A percentile compares a stretch with the other conserved stretches of the same genome.
These are phyloP conservation scores for Hanseniaspora valbyensis DNA, from an alignment of 805 yeast species.

Conservation along the genomic window DNA sequence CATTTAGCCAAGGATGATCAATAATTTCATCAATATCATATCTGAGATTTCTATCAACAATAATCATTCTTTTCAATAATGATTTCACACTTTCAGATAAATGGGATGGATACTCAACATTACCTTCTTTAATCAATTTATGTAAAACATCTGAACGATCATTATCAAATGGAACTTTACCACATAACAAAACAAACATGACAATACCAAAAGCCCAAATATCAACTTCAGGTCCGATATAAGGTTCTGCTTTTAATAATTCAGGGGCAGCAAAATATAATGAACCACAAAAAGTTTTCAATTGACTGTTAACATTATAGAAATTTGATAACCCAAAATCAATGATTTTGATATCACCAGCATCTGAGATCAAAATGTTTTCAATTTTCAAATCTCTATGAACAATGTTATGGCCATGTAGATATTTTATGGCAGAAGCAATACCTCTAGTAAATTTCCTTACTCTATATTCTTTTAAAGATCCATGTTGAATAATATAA, in stretches of 20 bases:
- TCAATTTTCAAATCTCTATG: slow-evolving; percentile 96
- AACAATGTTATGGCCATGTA: slow-evolving; percentile 88
- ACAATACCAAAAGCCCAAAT: slow-evolving; percentile 98
- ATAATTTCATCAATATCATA: slow-evolving; percentile 70
- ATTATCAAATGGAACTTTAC: slow-evolving; percentile 96
- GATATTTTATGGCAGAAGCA: slow-evolving; percentile 83
- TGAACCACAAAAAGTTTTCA: slow-evolving; percentile 94
- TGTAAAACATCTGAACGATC: slow-evolving; percentile 84
- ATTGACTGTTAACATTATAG: slow-evolving; percentile 55
- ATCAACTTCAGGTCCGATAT: slow-evolving; percentile 93
- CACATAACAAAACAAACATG: slow-evolving; percentile 86
- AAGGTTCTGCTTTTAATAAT: slow-evolving; percentile 80
- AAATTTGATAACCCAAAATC: slow-evolving; percentile 93
- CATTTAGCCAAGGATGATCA: slow-evolving; percentile 88
- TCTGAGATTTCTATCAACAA: slow-evolving; percentile 75
- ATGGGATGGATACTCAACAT: slow-evolving; percentile 80
- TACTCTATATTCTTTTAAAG: slow-evolving; percentile 85
- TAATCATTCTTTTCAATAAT: slow-evolving; percentile 75
- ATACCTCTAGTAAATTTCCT: slow-evolving; percentile 90
- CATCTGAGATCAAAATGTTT: slow-evolving; percentile 84
- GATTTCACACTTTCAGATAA: slow-evolving; percentile 68
- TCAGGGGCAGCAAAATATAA: slow-evolving; percentile 98
- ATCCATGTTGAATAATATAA: slow-evolving; percentile 92
- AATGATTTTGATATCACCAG: slow-evolving; percentile 89
- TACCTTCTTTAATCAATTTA: slow-evolving; percentile 84